phyloP scores from a whole-genome alignment of 2,329 filamentous ascomycete genomes.

The Colletotrichum trifolii region DNA sequence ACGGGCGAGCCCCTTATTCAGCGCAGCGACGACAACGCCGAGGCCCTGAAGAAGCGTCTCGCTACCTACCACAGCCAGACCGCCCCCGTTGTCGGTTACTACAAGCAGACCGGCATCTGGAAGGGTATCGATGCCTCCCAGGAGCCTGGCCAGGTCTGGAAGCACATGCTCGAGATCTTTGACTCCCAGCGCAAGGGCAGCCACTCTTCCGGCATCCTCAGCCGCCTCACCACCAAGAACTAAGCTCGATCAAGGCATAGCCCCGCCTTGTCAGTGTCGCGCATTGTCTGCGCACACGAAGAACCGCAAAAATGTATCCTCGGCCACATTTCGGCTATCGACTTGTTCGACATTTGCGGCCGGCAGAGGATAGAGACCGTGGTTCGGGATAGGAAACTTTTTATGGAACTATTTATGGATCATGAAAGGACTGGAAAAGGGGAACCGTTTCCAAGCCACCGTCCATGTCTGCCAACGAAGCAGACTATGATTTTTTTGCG shows the following conservation, averaged over 20 bases:
- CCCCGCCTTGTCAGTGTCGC: background rate
- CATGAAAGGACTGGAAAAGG: constrained; percentile 31
- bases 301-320: constrained; percentile 5
- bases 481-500: constrained; percentile 24
- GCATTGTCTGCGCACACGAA: constrained; percentile 1
- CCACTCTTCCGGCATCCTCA: constrained; percentile 54
- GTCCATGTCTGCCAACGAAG: constrained; percentile 15
- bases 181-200: constrained; percentile 50
- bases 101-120: constrained; percentile 98
- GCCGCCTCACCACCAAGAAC: constrained; percentile 46
- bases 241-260: constrained; percentile 31
- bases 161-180: constrained; percentile 88
- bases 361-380: constrained; percentile 18
- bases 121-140: constrained; percentile 94
- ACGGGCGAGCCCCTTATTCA: constrained; percentile 97
- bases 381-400: constrained; percentile 28
- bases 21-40: constrained; percentile 96
- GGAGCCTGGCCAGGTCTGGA: constrained; percentile 96
- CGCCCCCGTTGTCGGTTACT: constrained; percentile 91
- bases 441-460: constrained; percentile 3
- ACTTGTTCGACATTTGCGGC: constrained; percentile 9
- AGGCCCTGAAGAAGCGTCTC: constrained; percentile 94
- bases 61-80: constrained; percentile 96
- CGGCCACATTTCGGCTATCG: constrained; percentile 2
- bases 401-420: constrained; percentile 34